Percentiles rank a stretch among this genome's conserved stretches.
These are phyloP conservation scores for Nidula niveotomentosa DNA, from an alignment of 1,284 basidiomycete genomes.

Conservation along the genomic window DNA sequence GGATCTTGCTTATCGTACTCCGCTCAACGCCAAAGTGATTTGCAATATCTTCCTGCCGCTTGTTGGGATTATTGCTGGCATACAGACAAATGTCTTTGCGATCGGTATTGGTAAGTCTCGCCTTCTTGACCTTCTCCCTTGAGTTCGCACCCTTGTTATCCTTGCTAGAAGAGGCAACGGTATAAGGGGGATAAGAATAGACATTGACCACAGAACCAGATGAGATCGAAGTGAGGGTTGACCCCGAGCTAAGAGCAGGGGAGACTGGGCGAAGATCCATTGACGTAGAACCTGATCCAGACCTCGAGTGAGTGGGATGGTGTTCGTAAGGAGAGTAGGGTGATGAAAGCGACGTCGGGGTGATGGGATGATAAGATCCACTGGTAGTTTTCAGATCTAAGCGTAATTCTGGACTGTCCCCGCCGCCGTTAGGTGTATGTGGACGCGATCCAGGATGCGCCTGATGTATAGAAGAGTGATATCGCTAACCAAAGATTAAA, in stretches of 20 bases:
- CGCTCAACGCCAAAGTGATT: slow-evolving; percentile 78
- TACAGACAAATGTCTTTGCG: slow-evolving; percentile 73
- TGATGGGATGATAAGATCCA: slow-evolving; percentile 30
- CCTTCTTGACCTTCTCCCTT: slow-evolving; percentile 14
- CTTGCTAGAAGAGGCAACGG: slow-evolving; percentile 44
- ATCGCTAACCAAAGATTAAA: too few relatives aligned
- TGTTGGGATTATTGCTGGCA: slow-evolving; percentile 64
- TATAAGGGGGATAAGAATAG: slow-evolving; percentile 19
- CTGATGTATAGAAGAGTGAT: too few relatives aligned
- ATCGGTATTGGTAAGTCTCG: slow-evolving; percentile 67
- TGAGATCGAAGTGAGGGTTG: slow-evolving; percentile 20
- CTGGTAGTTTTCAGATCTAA: background rate
- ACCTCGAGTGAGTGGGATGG: slow-evolving; percentile 41
- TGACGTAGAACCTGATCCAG: slow-evolving; percentile 36
- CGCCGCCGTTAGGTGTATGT: background rate
- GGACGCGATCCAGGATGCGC: background rate
- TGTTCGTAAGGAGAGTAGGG: slow-evolving; percentile 31
- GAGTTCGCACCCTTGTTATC: slow-evolving; percentile 11
- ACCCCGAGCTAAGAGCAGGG: slow-evolving; percentile 57
- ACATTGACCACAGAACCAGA: too few relatives aligned
- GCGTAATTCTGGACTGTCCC: background rate
- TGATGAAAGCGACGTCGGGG: slow-evolving; percentile 26
- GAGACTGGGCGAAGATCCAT: slow-evolving; percentile 56
- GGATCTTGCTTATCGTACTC: slow-evolving; percentile 91
- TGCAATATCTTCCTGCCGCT: slow-evolving; percentile 83